Conservation (phyloP, 176 grass and related monocot genomes). For the Secale cereale region DNA sequence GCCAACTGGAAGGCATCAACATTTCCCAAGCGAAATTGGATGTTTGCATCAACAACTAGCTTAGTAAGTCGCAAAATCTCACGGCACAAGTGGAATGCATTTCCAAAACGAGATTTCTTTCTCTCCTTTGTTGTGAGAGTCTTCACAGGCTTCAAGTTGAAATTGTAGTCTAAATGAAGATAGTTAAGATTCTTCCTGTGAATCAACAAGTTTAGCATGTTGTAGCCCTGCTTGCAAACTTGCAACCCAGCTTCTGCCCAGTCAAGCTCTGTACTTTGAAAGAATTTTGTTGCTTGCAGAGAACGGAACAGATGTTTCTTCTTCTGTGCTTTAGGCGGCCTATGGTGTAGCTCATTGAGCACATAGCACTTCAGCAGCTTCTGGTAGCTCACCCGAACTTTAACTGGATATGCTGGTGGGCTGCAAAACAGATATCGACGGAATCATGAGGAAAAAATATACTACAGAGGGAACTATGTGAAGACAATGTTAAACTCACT, state of each 20-base stretch:
- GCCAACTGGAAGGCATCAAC: constrained; percentile 97
- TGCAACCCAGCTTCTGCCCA: constrained; percentile 98
- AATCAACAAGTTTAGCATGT: constrained; percentile 99
- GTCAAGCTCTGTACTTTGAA: constrained; percentile 96
- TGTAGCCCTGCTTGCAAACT: constrained; percentile 99
- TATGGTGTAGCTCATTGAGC: constrained; percentile 91
- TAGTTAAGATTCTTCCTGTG: constrained; percentile 98
- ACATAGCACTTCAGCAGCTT: constrained; percentile 97
- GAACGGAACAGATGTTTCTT: constrained; percentile 98
- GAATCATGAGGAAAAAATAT: not conserved
- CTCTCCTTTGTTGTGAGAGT: constrained; percentile 98
- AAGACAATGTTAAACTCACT: not conserved
- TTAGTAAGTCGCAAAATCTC: constrained; percentile 97
- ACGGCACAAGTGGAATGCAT: constrained; percentile 97
- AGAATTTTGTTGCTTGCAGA: constrained; percentile 92
- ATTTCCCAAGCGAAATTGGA: constrained; percentile 95
- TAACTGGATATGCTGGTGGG: constrained; percentile 92
- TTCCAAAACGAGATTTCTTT: constrained; percentile 99
- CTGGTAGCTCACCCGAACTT: constrained; percentile 98
- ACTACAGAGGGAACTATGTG: not conserved
- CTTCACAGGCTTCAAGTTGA: constrained; percentile 98
- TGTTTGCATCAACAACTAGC: constrained; percentile 96
- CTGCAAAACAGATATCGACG: constrained; percentile 42
- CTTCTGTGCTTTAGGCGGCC: constrained; percentile 93
- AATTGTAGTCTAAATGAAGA: constrained; percentile 98